Conservation (phyloP, 306 rosid species). For the Corylus americana region DNA sequence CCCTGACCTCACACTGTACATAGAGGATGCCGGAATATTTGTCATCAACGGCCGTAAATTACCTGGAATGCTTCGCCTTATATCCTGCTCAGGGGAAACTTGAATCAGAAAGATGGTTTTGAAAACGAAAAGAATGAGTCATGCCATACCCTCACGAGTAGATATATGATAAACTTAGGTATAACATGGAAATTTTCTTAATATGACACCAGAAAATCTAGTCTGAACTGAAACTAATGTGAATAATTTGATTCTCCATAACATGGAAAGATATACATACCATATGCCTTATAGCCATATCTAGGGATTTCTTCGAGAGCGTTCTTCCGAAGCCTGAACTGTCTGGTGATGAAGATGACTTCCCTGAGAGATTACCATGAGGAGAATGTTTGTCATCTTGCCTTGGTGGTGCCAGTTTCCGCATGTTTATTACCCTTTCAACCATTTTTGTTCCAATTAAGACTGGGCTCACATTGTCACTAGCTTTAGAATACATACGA, state of each 20-base stretch:
- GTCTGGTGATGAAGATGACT: constrained; percentile 82
- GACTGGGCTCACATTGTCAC: constrained; percentile 81
- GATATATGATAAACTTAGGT: too few species aligned
- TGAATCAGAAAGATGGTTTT: constrained; percentile 18
- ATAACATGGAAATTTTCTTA: background rate
- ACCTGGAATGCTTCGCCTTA: constrained; percentile 87
- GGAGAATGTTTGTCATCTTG: constrained; percentile 83
- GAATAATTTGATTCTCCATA: constrained; percentile 15
- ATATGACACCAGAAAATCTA: constrained; percentile 10
- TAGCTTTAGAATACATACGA: constrained; percentile 63
- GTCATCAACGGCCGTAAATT: constrained; percentile 90
- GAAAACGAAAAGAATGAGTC: constrained; percentile 10
- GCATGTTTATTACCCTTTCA: constrained; percentile 90
- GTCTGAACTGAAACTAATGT: constrained; percentile 14
- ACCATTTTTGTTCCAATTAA: constrained; percentile 90
- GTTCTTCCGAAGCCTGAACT: constrained; percentile 90
- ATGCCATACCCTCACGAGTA: too few species aligned
- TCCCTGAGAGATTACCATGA: constrained; percentile 70
- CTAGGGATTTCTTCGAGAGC: constrained; percentile 95
- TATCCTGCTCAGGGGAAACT: constrained; percentile 60
- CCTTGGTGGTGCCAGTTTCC: constrained; percentile 86
- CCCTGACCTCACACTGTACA: constrained; percentile 94
- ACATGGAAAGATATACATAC: constrained; percentile 39
- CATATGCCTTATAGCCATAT: constrained; percentile 98
- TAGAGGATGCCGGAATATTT: constrained; percentile 93